A percentile compares a stretch with the other conserved stretches of the same genome.
phyloP scores from a whole-genome alignment of 306 rosid genomes.

The Purshia tridentata region DNA sequence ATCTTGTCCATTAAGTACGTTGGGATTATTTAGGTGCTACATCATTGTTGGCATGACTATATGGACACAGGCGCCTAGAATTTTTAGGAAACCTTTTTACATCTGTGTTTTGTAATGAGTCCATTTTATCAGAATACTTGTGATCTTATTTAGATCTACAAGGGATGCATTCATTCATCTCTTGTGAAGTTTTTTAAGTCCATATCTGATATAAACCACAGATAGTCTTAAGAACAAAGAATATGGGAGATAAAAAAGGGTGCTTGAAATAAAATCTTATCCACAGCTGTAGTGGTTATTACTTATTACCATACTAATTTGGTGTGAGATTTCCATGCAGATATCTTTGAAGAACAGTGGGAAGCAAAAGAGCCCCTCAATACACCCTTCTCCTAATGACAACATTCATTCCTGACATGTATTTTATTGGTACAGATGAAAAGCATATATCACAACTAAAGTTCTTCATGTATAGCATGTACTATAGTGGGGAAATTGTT shows the following conservation, averaged over 20 bases:
- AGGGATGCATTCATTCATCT: background rate
- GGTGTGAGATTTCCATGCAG: slow-evolving; percentile 43
- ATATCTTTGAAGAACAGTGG: slow-evolving; percentile 67
- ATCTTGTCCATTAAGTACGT: background rate
- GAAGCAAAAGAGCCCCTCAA: slow-evolving; percentile 36
- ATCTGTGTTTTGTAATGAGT: background rate
- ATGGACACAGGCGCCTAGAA: background rate
- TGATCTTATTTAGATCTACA: no score
- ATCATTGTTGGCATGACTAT: background rate
- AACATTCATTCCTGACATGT: slow-evolving; percentile 38
- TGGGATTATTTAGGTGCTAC: background rate
- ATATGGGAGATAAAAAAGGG: background rate
- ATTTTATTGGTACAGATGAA: slow-evolving; percentile 6
- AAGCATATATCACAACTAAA: slow-evolving; percentile 24
- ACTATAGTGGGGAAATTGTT: slow-evolving; percentile 13
- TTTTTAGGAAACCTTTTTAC: background rate
- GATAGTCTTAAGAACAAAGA: background rate
- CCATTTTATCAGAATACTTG: background rate
- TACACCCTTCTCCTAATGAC: slow-evolving; percentile 31
- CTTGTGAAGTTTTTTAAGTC: slow-evolving; percentile 1
- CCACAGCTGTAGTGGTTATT: background rate
- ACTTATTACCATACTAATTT: background rate
- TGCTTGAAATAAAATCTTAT: background rate
- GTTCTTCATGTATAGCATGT: slow-evolving; percentile 35
- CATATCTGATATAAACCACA: background rate